Conservation (phyloP, 208 protist genomes). For the Phytomonas sp. region DNA sequence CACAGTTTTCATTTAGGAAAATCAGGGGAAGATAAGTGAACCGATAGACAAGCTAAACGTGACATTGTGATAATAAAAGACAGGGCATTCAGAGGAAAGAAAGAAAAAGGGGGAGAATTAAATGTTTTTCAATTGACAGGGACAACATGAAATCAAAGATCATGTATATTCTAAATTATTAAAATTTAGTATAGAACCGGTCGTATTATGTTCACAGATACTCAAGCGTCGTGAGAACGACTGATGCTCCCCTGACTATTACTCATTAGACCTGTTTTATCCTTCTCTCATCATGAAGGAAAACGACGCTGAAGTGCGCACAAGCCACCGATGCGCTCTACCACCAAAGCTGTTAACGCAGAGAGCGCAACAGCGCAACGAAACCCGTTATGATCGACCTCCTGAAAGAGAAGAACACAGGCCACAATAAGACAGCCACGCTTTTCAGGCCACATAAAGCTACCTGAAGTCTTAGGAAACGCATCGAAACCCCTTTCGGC, state of each 20-base stretch:
- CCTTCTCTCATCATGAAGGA: background rate
- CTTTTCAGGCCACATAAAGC: constrained; percentile 16
- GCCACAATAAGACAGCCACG: constrained; percentile 22
- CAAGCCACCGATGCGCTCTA: background rate
- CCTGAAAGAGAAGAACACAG: constrained; percentile 27
- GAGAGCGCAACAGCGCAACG: constrained; percentile 14
- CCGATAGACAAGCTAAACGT: background rate
- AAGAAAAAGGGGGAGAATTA: background rate
- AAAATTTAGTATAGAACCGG: background rate
- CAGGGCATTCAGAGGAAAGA: background rate
- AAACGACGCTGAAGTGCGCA: background rate
- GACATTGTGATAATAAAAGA: background rate
- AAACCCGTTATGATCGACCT: constrained; percentile 22
- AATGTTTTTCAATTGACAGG: background rate
- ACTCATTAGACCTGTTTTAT: background rate
- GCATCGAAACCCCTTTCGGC: background rate
- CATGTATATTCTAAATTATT: background rate
- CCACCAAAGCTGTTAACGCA: constrained; percentile 4
- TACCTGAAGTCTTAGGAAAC: background rate
- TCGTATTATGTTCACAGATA: background rate
- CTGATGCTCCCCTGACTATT: constrained; percentile 4
- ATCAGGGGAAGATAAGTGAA: background rate
- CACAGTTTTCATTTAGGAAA: constrained; percentile 90
- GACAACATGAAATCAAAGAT: background rate
- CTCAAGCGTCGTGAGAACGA: background rate